Conservation (phyloP, 176 grass and related monocot species). For the Sorghum bicolor region Sorghum_bicolor_NCBIv3 NC_012870.2:71744001-71744500, state of each 20-base stretch:
- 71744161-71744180: neutral
- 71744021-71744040: neutral
- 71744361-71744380: slow-evolving; percentile 60
- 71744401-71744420: slow-evolving; percentile 70
- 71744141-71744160: neutral
- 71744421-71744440: slow-evolving; percentile 68
- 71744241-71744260: slow-evolving; percentile 75
- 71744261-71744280: slow-evolving; percentile 54
- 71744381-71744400: slow-evolving; percentile 74
- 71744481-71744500: slow-evolving; percentile 82
- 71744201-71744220: slow-evolving; percentile 50
- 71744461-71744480: slow-evolving; percentile 72
- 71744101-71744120: neutral
- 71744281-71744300: slow-evolving; percentile 59
- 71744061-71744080: neutral
- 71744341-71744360: slow-evolving; percentile 63
- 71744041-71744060: neutral
- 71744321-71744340: slow-evolving; percentile 81
- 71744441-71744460: slow-evolving; percentile 99
- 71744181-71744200: neutral
- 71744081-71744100: neutral
- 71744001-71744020: neutral
- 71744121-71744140: neutral
- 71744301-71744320: slow-evolving; percentile 71
- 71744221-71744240: slow-evolving; percentile 88